Conservation (phyloP, 2,329 filamentous ascomycete species). For the Cercospora sp. region DNA sequence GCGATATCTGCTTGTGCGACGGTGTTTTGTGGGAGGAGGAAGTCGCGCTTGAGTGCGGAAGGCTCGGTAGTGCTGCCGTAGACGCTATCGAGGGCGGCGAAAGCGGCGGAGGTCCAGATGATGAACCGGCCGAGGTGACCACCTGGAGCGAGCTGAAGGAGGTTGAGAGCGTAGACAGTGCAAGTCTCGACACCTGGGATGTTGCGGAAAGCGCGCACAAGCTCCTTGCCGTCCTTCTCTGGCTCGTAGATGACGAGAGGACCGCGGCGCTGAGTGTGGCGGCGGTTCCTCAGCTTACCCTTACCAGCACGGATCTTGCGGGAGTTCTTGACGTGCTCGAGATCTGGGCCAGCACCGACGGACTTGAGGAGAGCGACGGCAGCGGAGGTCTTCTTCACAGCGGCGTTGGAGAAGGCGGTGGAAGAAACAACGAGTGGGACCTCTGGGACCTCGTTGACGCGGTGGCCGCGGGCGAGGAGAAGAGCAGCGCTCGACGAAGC, state of each 20-base stretch:
- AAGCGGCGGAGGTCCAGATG: constrained; percentile 96
- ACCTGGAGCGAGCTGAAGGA: constrained; percentile 97
- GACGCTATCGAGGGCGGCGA: constrained; percentile 93
- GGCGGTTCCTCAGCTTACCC: constrained; percentile 96
- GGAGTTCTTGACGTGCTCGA: constrained; percentile 94
- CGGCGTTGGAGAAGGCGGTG: constrained; percentile 75
- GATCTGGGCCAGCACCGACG: constrained; percentile 83
- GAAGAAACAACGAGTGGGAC: constrained; percentile 96
- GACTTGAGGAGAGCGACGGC: constrained; percentile 86
- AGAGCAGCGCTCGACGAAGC: constrained; percentile 94
- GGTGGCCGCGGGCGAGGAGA: constrained; percentile 95
- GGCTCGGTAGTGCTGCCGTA: constrained; percentile 91
- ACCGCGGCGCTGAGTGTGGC: constrained; percentile 95
- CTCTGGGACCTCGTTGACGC: constrained; percentile 86
- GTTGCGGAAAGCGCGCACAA: constrained; percentile 96
- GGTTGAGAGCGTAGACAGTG: constrained; percentile 91
- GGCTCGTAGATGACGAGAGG: constrained; percentile 98
- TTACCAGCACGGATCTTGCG: constrained; percentile 98
- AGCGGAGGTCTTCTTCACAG: constrained; percentile 82
- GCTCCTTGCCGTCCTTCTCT: constrained; percentile 90
- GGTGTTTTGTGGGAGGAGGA: constrained; percentile 89
- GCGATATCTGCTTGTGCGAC: constrained; percentile 92
- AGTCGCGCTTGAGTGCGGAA: constrained; percentile 97
- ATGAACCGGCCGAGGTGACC: constrained; percentile 99
- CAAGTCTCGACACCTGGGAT: constrained; percentile 96